Conservation (phyloP, 75 land plant genomes). For the Cryptomeria japonica region DNA sequence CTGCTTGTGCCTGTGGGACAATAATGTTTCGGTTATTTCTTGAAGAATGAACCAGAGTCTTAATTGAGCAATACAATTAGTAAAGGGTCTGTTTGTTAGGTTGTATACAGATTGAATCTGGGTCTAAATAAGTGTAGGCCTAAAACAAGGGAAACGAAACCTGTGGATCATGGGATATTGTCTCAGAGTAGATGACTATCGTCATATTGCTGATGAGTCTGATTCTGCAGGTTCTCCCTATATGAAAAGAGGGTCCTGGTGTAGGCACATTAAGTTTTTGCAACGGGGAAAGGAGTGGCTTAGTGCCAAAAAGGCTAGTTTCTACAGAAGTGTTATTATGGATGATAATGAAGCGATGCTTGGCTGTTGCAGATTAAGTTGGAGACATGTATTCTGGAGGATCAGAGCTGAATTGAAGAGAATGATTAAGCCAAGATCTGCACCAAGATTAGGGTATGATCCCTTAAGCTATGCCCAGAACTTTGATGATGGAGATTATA, state of each 20-base stretch:
- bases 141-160: background rate
- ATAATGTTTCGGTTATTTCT: background rate
- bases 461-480: slow-evolving; percentile 23
- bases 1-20: background rate
- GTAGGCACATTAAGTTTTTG: background rate
- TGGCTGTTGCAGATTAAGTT: background rate
- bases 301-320: background rate
- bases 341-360: background rate
- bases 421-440: slow-evolving; percentile 4
- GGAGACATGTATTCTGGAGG: slow-evolving; percentile 13
- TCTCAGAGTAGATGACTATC: background rate
- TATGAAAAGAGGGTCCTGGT: background rate
- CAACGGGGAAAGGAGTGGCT: background rate
- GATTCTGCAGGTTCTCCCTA: background rate
- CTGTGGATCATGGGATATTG: background rate
- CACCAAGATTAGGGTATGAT: slow-evolving; percentile 14
- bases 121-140: too few species aligned
- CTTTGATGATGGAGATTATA: slow-evolving; percentile 16
- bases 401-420: slow-evolving; percentile 8
- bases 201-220: background rate
- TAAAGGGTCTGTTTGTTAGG: background rate
- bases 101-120: background rate
- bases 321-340: background rate
- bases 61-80: background rate
- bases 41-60: background rate